A percentile compares a stretch with the other conserved stretches of the same genome.
These are phyloP conservation scores for Gypsophila paniculata DNA, from an alignment of 179 eudicot genomes.

Conservation along the genomic window DNA sequence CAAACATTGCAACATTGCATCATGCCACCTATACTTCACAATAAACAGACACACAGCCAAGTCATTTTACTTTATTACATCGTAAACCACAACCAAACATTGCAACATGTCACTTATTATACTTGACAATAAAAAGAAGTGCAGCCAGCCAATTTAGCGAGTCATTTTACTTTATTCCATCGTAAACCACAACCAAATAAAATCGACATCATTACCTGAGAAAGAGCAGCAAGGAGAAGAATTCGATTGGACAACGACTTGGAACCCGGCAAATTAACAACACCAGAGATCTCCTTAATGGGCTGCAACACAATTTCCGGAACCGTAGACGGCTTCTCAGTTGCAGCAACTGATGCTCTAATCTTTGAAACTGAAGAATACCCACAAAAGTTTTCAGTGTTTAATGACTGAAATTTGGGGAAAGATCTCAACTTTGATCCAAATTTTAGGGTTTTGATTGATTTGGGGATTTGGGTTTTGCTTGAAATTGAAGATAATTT, in stretches of 20 bases:
- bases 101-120: too few relatives aligned
- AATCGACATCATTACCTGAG: conserved; percentile 47
- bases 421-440: conserved; percentile 45
- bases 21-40: too few relatives aligned
- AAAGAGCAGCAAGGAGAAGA: conserved; percentile 90
- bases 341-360: conserved; percentile 49
- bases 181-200: too few relatives aligned
- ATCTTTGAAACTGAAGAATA: conserved; percentile 25
- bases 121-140: too few relatives aligned
- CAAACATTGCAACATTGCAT: too few relatives aligned
- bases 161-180: too few relatives aligned
- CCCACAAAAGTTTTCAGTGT: conserved; percentile 24
- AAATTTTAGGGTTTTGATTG: conserved; percentile 26
- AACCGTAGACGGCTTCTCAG: conserved; percentile 62
- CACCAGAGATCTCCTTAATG: conserved; percentile 90
- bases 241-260: conserved; percentile 88
- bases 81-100: too few relatives aligned
- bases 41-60: too few relatives aligned
- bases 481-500: conserved; percentile 32
- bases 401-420: conserved; percentile 21
- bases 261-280: conserved; percentile 82
- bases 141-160: too few relatives aligned
- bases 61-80: too few relatives aligned
- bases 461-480: conserved; percentile 36
- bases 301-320: conserved; percentile 86